Evolutionary conservation across 176 grass and related monocot genomes (phyloP), one percentile per base, ranked within the genome.

Genomic region (Zoysia japonica): DNA sequence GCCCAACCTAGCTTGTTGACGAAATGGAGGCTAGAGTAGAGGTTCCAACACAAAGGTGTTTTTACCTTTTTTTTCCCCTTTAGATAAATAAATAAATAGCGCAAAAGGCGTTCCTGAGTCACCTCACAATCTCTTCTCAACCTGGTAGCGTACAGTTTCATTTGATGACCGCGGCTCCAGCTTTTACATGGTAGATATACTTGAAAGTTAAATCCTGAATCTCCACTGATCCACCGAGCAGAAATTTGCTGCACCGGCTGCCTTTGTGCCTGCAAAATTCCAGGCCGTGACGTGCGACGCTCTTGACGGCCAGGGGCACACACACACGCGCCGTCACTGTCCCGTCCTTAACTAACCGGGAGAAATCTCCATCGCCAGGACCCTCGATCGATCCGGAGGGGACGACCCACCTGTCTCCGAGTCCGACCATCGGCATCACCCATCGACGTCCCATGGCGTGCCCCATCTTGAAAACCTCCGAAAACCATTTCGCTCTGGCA

Each of bases 251-350:
- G 10, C 43, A 20, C 13, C 42, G n/a, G 40, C 35, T 35, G 51
- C 17, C 54, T 12, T 20, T 1, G 44, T 42, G 65, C 47, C 67
- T 72, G 54, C 15, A 77, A 77, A 64, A 77, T 71, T 87, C 19
- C 85, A 57, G 47, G 72, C 42, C 17, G 48, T 77, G 85, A 82
- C 79, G 66, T 52, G 47, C 42, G 79, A 82, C 19, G 50, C 39
- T 16, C 7, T 2, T 2, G 60, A 65, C 46, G 5, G 37, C 13
- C 5, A n/a, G 40, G 39, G 20, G 0, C 1, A 60, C 19, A 61
- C 52, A 11, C 55, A 8, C 35, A 44, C 5, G 36, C 17, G 4
- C 20, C 40, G 72, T 82, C 79, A 42, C 79, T 78, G 17, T 82
- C 79, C 16, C 9, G 6, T 28, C 13, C 79, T 77, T 65, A 71